Conservation (phyloP, 495 filamentous ascomycete species). For the Penicillium ochrochloron region DNA sequence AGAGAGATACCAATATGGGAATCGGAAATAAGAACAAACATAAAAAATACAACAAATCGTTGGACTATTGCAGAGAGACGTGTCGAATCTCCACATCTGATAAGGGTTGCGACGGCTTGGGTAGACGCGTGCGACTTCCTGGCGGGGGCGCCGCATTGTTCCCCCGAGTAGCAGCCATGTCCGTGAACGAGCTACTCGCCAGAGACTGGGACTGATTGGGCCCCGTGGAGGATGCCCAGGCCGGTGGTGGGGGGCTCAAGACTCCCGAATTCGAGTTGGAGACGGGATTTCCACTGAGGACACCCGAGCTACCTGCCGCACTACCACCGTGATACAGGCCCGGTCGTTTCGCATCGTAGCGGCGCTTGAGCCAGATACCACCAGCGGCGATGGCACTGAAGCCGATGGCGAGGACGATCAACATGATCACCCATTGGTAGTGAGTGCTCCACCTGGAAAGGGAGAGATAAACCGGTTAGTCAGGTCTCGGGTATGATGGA, state of each 20-base stretch:
- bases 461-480: background rate
- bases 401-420: conserved; percentile 56
- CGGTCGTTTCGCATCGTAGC: conserved; percentile 50
- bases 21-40: conserved; percentile 2
- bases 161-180: conserved; percentile 22
- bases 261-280: conserved; percentile 21
- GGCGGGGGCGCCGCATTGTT: conserved; percentile 10
- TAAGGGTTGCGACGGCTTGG: conserved; percentile 24
- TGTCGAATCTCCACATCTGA: conserved; percentile 39
- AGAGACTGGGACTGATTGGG: conserved; percentile 13
- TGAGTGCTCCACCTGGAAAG: conserved; percentile 52
- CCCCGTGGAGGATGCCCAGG: conserved; percentile 3
- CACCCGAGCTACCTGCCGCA: conserved; percentile 26
- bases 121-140: conserved; percentile 27
- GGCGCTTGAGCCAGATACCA: conserved; percentile 53
- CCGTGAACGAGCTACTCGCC: conserved; percentile 41
- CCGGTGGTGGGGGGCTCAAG: conserved; percentile 15
- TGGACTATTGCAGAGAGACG: conserved; percentile 19
- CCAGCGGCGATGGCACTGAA: conserved; percentile 43
- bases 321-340: conserved; percentile 40
- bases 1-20: background rate
- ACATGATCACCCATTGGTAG: conserved; percentile 58
- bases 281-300: conserved; percentile 19
- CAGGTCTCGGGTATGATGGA: too few species aligned
- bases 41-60: background rate